These are phyloP conservation scores for Bruguiera parviflora DNA, from an alignment of 345 rosid genomes.

Conservation along the genomic window DNA sequence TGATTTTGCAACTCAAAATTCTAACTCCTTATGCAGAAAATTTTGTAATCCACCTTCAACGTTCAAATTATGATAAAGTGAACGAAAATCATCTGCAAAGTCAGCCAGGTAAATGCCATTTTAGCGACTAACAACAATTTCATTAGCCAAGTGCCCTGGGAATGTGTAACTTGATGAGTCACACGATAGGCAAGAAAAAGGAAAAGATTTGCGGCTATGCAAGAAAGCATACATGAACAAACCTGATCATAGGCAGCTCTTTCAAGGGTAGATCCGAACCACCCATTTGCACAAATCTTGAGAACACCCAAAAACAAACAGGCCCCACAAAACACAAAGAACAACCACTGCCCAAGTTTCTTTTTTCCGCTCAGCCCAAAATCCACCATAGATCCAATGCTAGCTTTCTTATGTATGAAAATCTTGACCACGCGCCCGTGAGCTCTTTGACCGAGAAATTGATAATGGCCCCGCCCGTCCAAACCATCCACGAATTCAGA, in stretches of 20 bases:
- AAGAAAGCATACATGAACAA: background rate
- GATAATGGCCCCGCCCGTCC: constrained; percentile 43
- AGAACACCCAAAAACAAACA: constrained; percentile 85
- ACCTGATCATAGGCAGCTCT: constrained; percentile 54
- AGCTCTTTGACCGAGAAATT: constrained; percentile 45
- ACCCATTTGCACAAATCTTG: constrained; percentile 81
- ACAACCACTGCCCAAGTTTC: constrained; percentile 86
- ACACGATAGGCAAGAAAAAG: no score
- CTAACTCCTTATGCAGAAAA: no score
- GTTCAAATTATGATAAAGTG: no score
- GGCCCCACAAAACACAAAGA: constrained; percentile 66
- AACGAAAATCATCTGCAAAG: no score
- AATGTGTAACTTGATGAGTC: no score
- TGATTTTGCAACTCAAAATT: no score
- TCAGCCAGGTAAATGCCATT: no score
- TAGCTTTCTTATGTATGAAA: constrained; percentile 41
- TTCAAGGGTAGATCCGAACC: constrained; percentile 88
- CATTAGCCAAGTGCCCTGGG: background rate
- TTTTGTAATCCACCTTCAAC: no score
- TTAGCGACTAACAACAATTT: background rate
- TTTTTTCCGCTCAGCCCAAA: constrained; percentile 67
- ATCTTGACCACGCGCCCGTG: constrained; percentile 33
- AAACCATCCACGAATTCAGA: constrained; percentile 51
- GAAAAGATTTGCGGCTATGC: no score
- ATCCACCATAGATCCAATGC: constrained; percentile 54